phyloP scores from a whole-genome alignment of 1,139 yeast genomes.

The Sugiyamaella japonica region DNA sequence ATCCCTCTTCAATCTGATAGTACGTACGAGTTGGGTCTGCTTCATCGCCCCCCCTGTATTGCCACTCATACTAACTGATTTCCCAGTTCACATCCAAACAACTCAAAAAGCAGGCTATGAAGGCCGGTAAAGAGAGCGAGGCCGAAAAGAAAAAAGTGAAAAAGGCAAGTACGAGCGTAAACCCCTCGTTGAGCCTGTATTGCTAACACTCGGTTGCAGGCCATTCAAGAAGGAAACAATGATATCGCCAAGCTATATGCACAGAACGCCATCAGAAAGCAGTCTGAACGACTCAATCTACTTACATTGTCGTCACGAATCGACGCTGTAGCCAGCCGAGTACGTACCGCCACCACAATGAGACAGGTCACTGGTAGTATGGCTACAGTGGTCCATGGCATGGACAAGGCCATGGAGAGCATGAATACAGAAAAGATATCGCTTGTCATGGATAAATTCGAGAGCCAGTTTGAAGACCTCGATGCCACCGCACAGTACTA shows the following conservation, averaged over 20 bases:
- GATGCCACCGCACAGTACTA: slow-evolving; percentile 94
- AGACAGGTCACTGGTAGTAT: slow-evolving; percentile 89
- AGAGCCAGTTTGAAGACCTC: slow-evolving; percentile 90
- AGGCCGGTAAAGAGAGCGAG: slow-evolving; percentile 87
- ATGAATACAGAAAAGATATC: slow-evolving; percentile 92
- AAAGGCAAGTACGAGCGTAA: slow-evolving; percentile 48
- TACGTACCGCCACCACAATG: slow-evolving; percentile 98
- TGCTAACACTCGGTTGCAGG: slow-evolving; percentile 39
- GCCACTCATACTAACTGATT: background rate
- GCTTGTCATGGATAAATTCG: slow-evolving; percentile 95
- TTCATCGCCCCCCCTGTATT: background rate
- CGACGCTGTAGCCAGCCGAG: slow-evolving; percentile 94
- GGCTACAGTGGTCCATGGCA: slow-evolving; percentile 89
- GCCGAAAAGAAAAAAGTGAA: slow-evolving; percentile 86
- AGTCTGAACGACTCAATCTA: slow-evolving; percentile 80
- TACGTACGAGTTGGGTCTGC: slow-evolving; percentile 6
- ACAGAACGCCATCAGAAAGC: slow-evolving; percentile 90
- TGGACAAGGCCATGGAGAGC: slow-evolving; percentile 94
- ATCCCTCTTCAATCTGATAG: slow-evolving; percentile 21
- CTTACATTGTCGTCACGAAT: slow-evolving; percentile 83
- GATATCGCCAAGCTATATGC: slow-evolving; percentile 96
- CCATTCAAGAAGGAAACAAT: slow-evolving; percentile 78
- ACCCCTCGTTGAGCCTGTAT: background rate
- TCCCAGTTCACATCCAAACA: slow-evolving; percentile 85
- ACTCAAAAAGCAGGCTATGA: slow-evolving; percentile 82